Percentiles rank a stretch among this genome's conserved stretches.
Conservation (phyloP, 345 rosid genomes). For the Lagerstroemia speciosa region DNA sequence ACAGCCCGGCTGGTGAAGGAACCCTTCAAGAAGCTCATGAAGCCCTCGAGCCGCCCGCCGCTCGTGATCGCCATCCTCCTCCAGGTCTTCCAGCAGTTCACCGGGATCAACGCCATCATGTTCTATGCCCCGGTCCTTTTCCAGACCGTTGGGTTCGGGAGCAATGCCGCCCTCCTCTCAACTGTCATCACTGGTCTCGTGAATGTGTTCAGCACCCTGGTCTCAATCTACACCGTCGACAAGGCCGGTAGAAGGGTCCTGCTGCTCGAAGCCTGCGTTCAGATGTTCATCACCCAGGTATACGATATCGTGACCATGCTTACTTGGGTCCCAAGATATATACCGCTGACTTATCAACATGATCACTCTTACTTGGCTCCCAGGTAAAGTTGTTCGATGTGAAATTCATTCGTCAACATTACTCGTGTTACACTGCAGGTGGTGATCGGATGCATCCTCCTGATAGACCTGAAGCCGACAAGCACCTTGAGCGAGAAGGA, state of each 20-base stretch:
- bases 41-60: conserved; percentile 26
- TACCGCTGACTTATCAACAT: too few relatives aligned
- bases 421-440: conserved; percentile 6
- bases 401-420: too few relatives aligned
- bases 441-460: conserved; percentile 8
- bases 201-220: conserved; percentile 49
- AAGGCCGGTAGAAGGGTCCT: conserved; percentile 43
- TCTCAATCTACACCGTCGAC: conserved; percentile 52
- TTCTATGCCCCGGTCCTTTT: conserved; percentile 56
- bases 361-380: too few relatives aligned
- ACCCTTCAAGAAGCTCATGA: conserved; percentile 40
- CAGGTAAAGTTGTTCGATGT: too few relatives aligned
- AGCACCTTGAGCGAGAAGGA: conserved; percentile 4
- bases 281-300: conserved; percentile 33
- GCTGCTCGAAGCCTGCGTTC: conserved; percentile 46
- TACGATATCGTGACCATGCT: too few relatives aligned
- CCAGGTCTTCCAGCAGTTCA: conserved; percentile 34
- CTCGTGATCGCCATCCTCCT: conserved; percentile 28
- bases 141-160: conserved; percentile 57
- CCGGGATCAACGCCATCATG: conserved; percentile 46
- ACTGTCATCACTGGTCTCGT: conserved; percentile 50
- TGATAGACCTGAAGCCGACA: conserved; percentile 12
- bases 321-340: too few relatives aligned
- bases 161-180: conserved; percentile 44
- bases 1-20: conserved; percentile 25